Percentiles rank a stretch among this genome's conserved stretches.
phyloP scores from a whole-genome alignment of 768 basidiomycete genomes.

The Trametes cinnabarina region DNA sequence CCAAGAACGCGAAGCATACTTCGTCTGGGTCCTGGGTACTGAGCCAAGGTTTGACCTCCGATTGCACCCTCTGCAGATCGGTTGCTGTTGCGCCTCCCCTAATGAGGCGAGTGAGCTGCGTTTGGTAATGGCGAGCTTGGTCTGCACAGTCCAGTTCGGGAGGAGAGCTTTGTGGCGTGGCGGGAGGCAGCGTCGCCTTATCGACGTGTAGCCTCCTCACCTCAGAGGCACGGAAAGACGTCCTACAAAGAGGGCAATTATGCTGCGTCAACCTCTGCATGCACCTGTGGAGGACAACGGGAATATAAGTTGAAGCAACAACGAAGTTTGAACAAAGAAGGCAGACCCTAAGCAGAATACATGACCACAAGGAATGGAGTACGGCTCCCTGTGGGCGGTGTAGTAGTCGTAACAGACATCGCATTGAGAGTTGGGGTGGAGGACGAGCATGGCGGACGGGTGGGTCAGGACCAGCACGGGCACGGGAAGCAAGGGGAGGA shows the following conservation, averaged over 20 bases:
- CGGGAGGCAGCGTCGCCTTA: slow-evolving; percentile 34
- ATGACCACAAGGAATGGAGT: slow-evolving; percentile 70
- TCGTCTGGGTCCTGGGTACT: slow-evolving; percentile 18
- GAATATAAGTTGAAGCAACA: neutral
- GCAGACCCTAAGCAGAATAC: slow-evolving; percentile 48
- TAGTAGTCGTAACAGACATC: slow-evolving; percentile 75
- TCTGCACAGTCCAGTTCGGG: slow-evolving; percentile 27
- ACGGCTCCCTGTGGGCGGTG: slow-evolving; percentile 52
- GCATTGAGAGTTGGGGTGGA: slow-evolving; percentile 64
- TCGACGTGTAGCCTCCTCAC: slow-evolving; percentile 62
- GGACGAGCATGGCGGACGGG: slow-evolving; percentile 58
- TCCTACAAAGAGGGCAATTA: slow-evolving; percentile 65
- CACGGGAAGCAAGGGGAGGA: slow-evolving; percentile 18
- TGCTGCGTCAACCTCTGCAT: slow-evolving; percentile 47
- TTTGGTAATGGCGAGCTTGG: slow-evolving; percentile 50
- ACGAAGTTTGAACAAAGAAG: slow-evolving; percentile 7
- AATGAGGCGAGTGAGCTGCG: slow-evolving; percentile 51
- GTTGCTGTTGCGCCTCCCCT: slow-evolving; percentile 44
- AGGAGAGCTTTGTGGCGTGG: slow-evolving; percentile 3
- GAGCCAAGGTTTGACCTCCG: slow-evolving; percentile 27
- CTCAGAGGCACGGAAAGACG: slow-evolving; percentile 44
- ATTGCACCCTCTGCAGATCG: slow-evolving; percentile 21
- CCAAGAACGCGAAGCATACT: slow-evolving; percentile 13
- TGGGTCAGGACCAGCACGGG: slow-evolving; percentile 24
- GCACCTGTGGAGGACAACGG: slow-evolving; percentile 41